Evolutionary conservation across 176 grass and related monocot species (phyloP).

Genomic region (Triticum aestivum): IWGSC_CS_RefSeq_v2.1 NC_057803.1:91973898-91974397

Average conservation of each 20-base stretch:
- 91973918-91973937: slow-evolving; percentile 39
- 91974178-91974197: slow-evolving; percentile 82
- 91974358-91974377: slow-evolving; percentile 41
- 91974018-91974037: neutral
- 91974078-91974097: slow-evolving; percentile 70
- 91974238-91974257: slow-evolving; percentile 74
- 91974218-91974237: slow-evolving; percentile 94
- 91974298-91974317: neutral
- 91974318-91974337: neutral
- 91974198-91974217: slow-evolving; percentile 66
- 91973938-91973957: slow-evolving; percentile 63
- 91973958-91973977: slow-evolving; percentile 74
- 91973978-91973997: slow-evolving; percentile 82
- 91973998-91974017: slow-evolving; percentile 44
- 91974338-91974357: neutral
- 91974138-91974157: slow-evolving; percentile 83
- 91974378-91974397: slow-evolving; percentile 71
- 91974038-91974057: neutral
- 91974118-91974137: slow-evolving; percentile 45
- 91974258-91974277: neutral
- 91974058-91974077: neutral
- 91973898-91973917: neutral
- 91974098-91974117: slow-evolving; percentile 64
- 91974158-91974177: slow-evolving; percentile 83
- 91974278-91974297: neutral